Evolutionary conservation across 805 yeast species (phyloP), one percentile per base, ranked within the genome.

Genomic region (Pichia manshurica): DNA sequence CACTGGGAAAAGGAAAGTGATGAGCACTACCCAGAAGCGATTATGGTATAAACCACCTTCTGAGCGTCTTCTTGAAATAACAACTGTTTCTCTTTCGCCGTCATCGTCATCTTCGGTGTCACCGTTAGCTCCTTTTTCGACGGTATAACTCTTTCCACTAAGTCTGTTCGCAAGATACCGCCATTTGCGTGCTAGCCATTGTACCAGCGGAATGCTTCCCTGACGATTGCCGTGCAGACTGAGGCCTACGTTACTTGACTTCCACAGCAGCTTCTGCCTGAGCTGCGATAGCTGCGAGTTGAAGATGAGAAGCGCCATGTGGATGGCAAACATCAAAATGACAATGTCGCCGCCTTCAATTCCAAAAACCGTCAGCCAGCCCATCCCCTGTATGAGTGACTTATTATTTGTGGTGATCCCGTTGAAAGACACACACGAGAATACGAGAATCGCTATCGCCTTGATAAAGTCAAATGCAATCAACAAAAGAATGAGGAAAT

Each of bases 271-370:
- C n/a, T 32, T 32, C 25, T 29, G 22, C 21, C 15, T 5, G 3
- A 40, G 3, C 20, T 23, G 6, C 38, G 12, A 25, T 16, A 34
- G 13, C n/a, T 47, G 65, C 66, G 66, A 21, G 66, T 71, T 69
- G 63, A 87, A 85, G 4, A 89, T 83, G 28, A 87, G 67, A 38
- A 88, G 60, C 23, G 80, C 87, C 9, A 91, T 84, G 65, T 89
- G 96, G 15, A 88, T 65, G 1, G 96, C 96, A 66, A 89, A 84
- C 32, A 83, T 74, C 29, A 87, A 68, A 45, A 88, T 89, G 16
- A 93, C 89, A 32, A 87, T 60, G 64, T 89, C 97, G 1, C 90
- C 88, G 19, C 95, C 95, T 64, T 87, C 95, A 13, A 85, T 83
- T 20, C 87, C 74, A 35, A 81, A 72, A 3, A 90, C 86, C 1